Base-by-base conservation (phyloP, 495 filamentous ascomycete genomes). In the Thermothielavioides terrestris region DNA sequence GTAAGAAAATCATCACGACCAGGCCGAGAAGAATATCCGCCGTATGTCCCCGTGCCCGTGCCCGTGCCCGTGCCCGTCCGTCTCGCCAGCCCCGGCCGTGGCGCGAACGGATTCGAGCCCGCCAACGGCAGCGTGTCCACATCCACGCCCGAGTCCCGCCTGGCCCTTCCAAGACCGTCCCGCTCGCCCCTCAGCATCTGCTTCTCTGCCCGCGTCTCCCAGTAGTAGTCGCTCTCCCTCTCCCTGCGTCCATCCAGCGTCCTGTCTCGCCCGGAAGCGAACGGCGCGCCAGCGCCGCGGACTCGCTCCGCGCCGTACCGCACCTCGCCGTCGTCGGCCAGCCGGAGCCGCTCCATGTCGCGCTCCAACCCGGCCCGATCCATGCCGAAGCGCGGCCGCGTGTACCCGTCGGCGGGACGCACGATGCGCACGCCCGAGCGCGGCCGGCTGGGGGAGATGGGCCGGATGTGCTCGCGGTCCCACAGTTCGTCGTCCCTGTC, bases 61-160 rank as follows among this genome's bases (percentile, higher is more conserved):
- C n/a, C 10, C 15, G 6, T 17, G 26, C n/a, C 46, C 46, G 46
- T 22, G 20, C 26, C 37, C 14, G 27, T 12, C 36, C 37, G 18
- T 21, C 27, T 23, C 18, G 5, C 26, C n/a, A 41, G 11, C 8
- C 46, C 37, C 20, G 47, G 37, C 28, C 36, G 18, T 7, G 37
- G 26, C 8, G 2, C n/a, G 9, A 42, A 49, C 20, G 47, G 38
- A n/a, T 49, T 49, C 42, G 23, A 27, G 22, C 35, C 35, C 21
- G n/a, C 14, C 21, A 52, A 41, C 35, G 42, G 6, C 40, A 5
- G 21, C 14, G 3, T 8, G 8, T 37, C 36, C 4, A 52, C 4
- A 14, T 52, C 49, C 8, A 46, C 30, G 0, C 50, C 50, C 2
- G 50, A 46, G 12, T 52, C 50, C 12, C 50, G 32, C 25, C 41